Base-by-base conservation (phyloP, 352 stramenopile genomes). In the Globisporangium cederbergense region DNA sequence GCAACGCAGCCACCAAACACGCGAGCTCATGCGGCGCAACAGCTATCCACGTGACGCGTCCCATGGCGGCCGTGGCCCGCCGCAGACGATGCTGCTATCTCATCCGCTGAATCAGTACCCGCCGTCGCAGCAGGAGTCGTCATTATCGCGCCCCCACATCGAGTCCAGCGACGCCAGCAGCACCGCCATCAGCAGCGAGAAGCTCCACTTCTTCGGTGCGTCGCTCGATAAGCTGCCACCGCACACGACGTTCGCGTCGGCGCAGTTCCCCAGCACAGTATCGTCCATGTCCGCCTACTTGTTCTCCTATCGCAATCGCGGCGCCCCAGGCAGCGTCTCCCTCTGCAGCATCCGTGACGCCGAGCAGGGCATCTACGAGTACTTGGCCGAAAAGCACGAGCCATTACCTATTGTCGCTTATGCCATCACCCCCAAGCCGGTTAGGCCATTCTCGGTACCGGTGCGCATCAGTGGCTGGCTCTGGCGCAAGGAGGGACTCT, bases 301-400 rank as follows among this genome's bases (percentile, higher is more conserved):
- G 38, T 57, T 57, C 16, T 57, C 51, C 14, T 42, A 57, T 4
- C 51, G 30, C 28, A 42, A 28, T 10, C 51, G 30, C 30, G 36
- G 51, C 51, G 51, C 16, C 14, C 28, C 51, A 1, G 51, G 30
- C 5, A 25, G 54, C 11, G 54, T 60, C n/a, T 60, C 54, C 10
- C 32, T 60, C 8, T 72, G 80, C 32, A 83, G 68, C 60, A 74
- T 87, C 42, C 74, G 76, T 3, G 78, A 90, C 62, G 69, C 60
- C 34, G 72, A 76, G 58, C 64, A 86, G 43, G 78, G 78, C 40
- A 64, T 88, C 11, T 85, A 86, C 71, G 76, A 88, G 72, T 90
- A 90, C 53, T 30, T 89, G 32, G 80, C 83, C 46, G 76, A 88
- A 61, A 69, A 80, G 45, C 68, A 75, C 49, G 66, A 79, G 20